Evolutionary conservation across 1,284 basidiomycete genomes (phyloP).

Genomic region (Trametes versicolor): DNA sequence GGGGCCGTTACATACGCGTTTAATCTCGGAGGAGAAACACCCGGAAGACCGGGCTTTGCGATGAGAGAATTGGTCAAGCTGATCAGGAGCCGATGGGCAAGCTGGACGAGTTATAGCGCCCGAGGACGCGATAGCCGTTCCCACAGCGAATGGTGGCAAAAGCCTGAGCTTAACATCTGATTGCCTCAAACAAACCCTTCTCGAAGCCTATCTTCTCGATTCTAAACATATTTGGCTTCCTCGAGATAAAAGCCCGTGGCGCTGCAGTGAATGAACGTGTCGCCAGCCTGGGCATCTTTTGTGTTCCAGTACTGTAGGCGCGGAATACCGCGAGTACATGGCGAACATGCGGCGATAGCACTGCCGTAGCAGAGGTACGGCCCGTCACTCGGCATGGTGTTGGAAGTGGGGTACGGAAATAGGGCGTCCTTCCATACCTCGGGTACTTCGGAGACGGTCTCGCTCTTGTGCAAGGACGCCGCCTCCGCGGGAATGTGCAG

Average conservation of each 20-base stretch:
- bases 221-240: too few species aligned
- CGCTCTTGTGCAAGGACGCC: background rate
- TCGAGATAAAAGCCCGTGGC: too few species aligned
- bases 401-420: background rate
- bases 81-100: background rate
- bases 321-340: background rate
- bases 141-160: background rate
- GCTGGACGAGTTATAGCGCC: slow-evolving; percentile 1
- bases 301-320: too few species aligned
- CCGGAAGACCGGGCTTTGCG: background rate
- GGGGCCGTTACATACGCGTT: background rate
- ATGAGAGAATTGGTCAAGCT: background rate
- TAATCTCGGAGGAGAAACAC: background rate
- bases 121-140: background rate
- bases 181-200: background rate
- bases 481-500: background rate
- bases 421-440: background rate
- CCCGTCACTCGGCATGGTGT: background rate
- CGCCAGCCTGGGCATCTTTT: too few species aligned
- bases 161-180: slow-evolving; percentile 13
- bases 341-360: background rate
- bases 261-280: too few species aligned
- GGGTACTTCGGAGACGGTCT: background rate
- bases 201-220: background rate
- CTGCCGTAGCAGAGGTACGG: background rate